Conservation (phyloP, 345 rosid species). For the Eucalyptus albens region DNA sequence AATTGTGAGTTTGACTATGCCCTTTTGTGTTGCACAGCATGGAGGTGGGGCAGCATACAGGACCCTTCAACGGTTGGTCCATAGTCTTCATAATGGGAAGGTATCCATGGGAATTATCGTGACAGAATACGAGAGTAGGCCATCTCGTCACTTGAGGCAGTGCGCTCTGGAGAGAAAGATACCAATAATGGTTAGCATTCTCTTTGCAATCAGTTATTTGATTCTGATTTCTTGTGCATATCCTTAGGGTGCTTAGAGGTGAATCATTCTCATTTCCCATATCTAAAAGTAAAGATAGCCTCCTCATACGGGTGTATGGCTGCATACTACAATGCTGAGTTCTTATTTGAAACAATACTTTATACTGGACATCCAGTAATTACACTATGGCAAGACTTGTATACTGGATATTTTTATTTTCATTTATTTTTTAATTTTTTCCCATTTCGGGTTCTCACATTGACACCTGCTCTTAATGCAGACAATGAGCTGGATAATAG, state of each 20-base stretch:
- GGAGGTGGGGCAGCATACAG: constrained; percentile 50
- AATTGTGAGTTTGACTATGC: not conserved
- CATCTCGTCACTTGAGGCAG: constrained; percentile 47
- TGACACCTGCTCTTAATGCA: not conserved
- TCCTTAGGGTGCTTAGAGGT: not conserved
- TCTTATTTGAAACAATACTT: not conserved
- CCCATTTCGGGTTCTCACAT: not conserved
- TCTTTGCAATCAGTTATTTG: not conserved
- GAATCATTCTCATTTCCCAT: not conserved
- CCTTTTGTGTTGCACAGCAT: constrained; percentile 18
- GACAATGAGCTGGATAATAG: constrained; percentile 1
- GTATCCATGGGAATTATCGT: constrained; percentile 27
- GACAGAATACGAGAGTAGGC: constrained; percentile 26
- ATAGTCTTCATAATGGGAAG: constrained; percentile 23
- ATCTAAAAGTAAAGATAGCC: not conserved
- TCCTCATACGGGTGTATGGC: not conserved
- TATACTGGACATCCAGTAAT: not conserved
- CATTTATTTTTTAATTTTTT: not conserved
- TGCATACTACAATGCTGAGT: not conserved
- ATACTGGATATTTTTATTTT: not conserved
- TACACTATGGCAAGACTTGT: not conserved
- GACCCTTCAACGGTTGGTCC: constrained; percentile 29
- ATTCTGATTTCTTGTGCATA: not conserved
- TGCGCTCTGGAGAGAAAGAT: constrained; percentile 47
- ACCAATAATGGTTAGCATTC: constrained; percentile 33